These are phyloP conservation scores for Heliosperma pusillum DNA, from an alignment of 148 eudicot species.

Conservation along the genomic window DNA sequence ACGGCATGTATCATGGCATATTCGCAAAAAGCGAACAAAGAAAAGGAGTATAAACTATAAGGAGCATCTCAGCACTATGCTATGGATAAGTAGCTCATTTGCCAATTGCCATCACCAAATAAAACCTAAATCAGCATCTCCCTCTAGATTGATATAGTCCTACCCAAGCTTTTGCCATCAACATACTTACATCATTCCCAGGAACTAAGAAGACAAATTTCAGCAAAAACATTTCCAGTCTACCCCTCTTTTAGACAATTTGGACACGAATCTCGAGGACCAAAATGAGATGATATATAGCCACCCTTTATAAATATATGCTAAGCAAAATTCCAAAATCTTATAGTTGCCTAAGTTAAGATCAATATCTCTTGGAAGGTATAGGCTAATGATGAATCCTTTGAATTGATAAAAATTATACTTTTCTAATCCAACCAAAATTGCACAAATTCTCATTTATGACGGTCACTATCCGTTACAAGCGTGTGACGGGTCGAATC, in stretches of 20 bases:
- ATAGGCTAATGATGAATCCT: neutral
- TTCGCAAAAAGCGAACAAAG: neutral
- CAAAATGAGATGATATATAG: neutral
- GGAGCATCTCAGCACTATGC: neutral
- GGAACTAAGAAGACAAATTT: neutral
- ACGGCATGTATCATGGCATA: neutral
- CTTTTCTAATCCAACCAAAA: neutral
- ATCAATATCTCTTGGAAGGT: neutral
- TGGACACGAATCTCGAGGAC: neutral
- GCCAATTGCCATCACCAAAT: conserved; percentile 7
- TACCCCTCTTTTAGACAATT: neutral
- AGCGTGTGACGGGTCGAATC: too few species aligned
- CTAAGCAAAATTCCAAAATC: neutral
- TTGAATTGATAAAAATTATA: neutral
- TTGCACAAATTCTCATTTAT: too few species aligned
- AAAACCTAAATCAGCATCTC: neutral
- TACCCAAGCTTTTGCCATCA: neutral
- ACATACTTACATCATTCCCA: neutral
- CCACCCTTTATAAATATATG: neutral
- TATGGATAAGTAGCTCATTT: neutral
- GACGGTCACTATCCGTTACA: too few species aligned
- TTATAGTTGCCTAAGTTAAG: too few species aligned
- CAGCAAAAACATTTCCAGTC: neutral
- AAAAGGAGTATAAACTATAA: neutral
- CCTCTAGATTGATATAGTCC: neutral